Evolutionary conservation across 1,284 basidiomycete species (phyloP), one percentile per base, ranked within the genome.

Genomic region (Porogramme epimiltina): DNA sequence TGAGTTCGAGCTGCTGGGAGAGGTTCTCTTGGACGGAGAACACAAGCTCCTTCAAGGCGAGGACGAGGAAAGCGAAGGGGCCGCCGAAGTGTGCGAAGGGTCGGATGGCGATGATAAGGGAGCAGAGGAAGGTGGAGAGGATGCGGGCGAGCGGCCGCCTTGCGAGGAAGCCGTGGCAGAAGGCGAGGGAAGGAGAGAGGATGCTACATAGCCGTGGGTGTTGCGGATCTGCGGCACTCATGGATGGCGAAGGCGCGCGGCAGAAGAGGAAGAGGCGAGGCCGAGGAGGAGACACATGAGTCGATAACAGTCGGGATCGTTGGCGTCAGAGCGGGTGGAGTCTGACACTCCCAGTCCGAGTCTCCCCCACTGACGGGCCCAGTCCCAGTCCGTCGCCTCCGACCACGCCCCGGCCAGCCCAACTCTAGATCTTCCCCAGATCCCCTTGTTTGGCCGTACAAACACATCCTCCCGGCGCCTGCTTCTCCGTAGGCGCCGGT

Each of bases 1-100:
- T 74, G 1, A 69, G 67, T 60, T 80, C 79, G 3, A 80, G 60
- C 59, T 81, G 77, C 58, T 80, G 76, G 0, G 78, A 72, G 13
- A 79, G 69, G 56, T 69, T 75, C 42, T 74, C 72, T 54, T 80
- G 76, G 0, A 74, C 72, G 9, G 73, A 72, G 59, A 80, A 80
- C 34, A 77, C 71, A 6, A 79, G 70, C 52, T 79, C 77, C 54
- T 80, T 79, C 24, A 79, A 55, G 2, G 74, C 70, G 4, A 79
- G 64, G 3, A 74, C 72, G 1, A 79, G 66, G 60, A 77, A 80
- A 20, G 75, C 76, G 44, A 65, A 70, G 2, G 55, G 50, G 3
- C 78, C 76, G 4, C 78, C 78, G 20, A 73, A 62, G 23, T 52
- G 62, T 15, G 76, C 73, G 52, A 76, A 72, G 0, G 76, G 75